Percentiles rank a stretch among this genome's conserved stretches.
These are phyloP conservation scores for Zasmidium citrigriseum DNA, from an alignment of 2,329 filamentous ascomycete species.

Conservation along the genomic window DNA sequence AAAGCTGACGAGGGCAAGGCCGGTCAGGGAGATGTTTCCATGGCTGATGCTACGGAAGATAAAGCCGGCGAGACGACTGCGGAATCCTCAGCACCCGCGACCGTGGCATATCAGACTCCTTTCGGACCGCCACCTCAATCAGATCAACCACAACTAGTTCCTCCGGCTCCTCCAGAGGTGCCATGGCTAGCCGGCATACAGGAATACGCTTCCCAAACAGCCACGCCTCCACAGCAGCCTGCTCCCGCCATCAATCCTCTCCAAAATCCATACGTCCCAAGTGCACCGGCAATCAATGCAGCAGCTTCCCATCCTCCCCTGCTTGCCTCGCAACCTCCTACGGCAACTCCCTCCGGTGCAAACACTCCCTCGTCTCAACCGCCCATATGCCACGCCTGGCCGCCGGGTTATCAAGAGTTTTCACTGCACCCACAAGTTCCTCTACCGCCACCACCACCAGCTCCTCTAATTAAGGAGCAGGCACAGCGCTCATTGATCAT, in stretches of 20 bases:
- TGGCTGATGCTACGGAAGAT: slow-evolving; percentile 2
- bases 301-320: slow-evolving; percentile 6
- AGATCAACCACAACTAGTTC: slow-evolving; percentile 7
- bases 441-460: slow-evolving; percentile 17
- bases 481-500: slow-evolving; percentile 36
- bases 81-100: slow-evolving; percentile 8
- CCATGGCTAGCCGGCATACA: slow-evolving; percentile 48
- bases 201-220: slow-evolving; percentile 39
- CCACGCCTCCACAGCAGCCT: slow-evolving; percentile 20
- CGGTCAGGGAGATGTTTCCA: slow-evolving; percentile 42
- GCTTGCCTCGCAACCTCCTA: slow-evolving; percentile 12
- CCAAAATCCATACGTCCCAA: slow-evolving; percentile 17
- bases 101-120: slow-evolving; percentile 2
- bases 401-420: slow-evolving; percentile 20
- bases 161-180: slow-evolving; percentile 24
- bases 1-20: slow-evolving; percentile 17
- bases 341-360: slow-evolving; percentile 7
- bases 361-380: slow-evolving; percentile 10
- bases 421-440: slow-evolving; percentile 17
- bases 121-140: background rate
- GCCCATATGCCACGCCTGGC: slow-evolving; percentile 20
- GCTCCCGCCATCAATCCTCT: background rate
- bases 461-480: slow-evolving; percentile 34
- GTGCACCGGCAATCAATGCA: slow-evolving; percentile 18
- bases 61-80: slow-evolving; percentile 5